Base-by-base conservation (phyloP, 73 alveolate species). In the Paramecium primaurelia region DNA sequence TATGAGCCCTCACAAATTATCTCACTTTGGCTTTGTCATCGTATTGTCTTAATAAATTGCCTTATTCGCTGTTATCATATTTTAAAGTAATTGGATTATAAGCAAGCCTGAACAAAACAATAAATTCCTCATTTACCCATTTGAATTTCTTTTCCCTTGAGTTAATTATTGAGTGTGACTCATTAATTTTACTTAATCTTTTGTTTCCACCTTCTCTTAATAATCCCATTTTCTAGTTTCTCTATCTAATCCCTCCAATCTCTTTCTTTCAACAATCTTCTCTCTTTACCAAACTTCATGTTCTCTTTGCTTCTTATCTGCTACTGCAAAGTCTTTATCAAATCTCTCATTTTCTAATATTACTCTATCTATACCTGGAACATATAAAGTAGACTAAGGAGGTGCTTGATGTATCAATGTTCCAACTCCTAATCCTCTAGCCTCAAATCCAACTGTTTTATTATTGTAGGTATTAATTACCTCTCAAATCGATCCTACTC, bases 1-100 rank as follows among this genome's bases (percentile, higher is more conserved):
- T 88, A 11, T 71, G 47, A 3, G 83, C 84, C 68, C 94, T 88
- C 22, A 88, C 86, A 59, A 26, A 49, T 12, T 75, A 75, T 71
- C 94, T 64, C 9, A 68, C 88, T 88, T 88, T 75, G 3, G 91
- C 92, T 20, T 60, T 64, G 16, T 88, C 94, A 88, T 88, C 94
- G 8, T 64, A 49, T 71, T 38, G 11, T 88, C 85, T 88, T 22
- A 88, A 88, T 25, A 18, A 16, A 30, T 75, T 36, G 8, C 94
- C 94, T 71, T 64, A 30, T 12, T 71, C 93, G 37, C 86, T 88
- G 36, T 75, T 58, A 69, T 88, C 94, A 88, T 88, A 88, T 60
- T 88, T 84, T 73, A 88, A 88, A 6, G 94, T 88, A 34, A 88
- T 88, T n/a, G 94, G 94, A 69, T 88, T 88, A 77, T 60, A 88